Base-by-base conservation (phyloP, 192 early-diverging fungal species). In the Umbelopsis ramanniana region DNA sequence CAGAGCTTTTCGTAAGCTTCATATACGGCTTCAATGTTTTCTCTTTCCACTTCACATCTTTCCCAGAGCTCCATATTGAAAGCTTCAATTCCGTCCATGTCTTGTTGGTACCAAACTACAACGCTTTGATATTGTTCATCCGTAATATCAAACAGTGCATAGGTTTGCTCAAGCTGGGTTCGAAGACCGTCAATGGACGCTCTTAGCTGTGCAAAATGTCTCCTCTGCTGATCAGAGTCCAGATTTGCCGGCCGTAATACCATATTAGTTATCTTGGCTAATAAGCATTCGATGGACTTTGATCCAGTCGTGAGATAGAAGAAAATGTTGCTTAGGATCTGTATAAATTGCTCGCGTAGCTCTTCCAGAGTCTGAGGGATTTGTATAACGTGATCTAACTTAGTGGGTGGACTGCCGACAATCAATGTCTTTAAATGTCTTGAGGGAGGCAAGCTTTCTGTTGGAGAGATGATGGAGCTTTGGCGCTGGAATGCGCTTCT, bases 281-380 rank as follows among this genome's bases (percentile, higher is more conserved):
- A 63, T 2, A 81, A 71, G 1, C 74, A 67, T 40, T 84, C 85
- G 53, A 86, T 84, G 0, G 81, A 84, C 46, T 77, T 77, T 0
- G 85, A 79, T 10, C 79, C 81, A 11, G 78, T 81, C 14, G 83
- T 86, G 38, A 83, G 81, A 47, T 86, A 83, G 29, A 74, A 76
- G 52, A 79, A 82, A n/a, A 86, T 63, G 14, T 80, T 79, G n/a
- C 78, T 74, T 5, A 86, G 70, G 1, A 86, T 78, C 14, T 82
- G 79, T n/a, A 80, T 79, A 73, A 86, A 84, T 22, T 86, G 81
- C n/a, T 73, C 72, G 17, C 79, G 74, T 17, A 82, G 68, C 48
- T 82, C 77, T 40, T 82, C 72, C 3, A 82, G 69, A 17, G 81
- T 79, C 52, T 82, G 77, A 8, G 81, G 81, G 1, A 82, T 48